These are phyloP conservation scores for Acorus calamus DNA, from an alignment of 106 monocot genomes.

Conservation along the genomic window DNA sequence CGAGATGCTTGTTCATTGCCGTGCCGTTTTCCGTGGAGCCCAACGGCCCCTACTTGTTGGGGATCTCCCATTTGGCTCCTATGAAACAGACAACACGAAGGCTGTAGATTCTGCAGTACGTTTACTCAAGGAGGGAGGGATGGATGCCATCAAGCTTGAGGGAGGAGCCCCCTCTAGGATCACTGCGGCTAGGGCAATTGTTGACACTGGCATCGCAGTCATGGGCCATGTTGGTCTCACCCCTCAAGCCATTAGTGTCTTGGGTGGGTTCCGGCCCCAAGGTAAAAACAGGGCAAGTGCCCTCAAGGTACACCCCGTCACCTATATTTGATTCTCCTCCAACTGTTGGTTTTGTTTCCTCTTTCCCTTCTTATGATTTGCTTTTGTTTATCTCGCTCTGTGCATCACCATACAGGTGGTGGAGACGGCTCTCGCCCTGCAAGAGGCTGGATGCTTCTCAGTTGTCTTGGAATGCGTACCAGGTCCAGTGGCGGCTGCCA, in stretches of 20 bases:
- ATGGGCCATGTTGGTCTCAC: slow-evolving; percentile 98
- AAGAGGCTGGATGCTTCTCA: slow-evolving; percentile 87
- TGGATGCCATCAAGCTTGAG: slow-evolving; percentile 95
- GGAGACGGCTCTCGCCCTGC: slow-evolving; percentile 82
- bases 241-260: slow-evolving; percentile 88
- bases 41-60: slow-evolving; percentile 72
- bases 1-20: slow-evolving; percentile 87
- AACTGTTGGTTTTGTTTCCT: neutral
- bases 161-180: slow-evolving; percentile 89
- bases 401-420: slow-evolving; percentile 46
- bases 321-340: no score
- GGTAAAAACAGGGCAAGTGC: slow-evolving; percentile 70
- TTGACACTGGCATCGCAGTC: slow-evolving; percentile 91
- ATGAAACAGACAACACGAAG: slow-evolving; percentile 59
- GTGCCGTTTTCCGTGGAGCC: slow-evolving; percentile 81
- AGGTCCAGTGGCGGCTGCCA: slow-evolving; percentile 76
- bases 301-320: slow-evolving; percentile 39
- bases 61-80: slow-evolving; percentile 89
- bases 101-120: slow-evolving; percentile 82
- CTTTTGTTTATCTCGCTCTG: neutral
- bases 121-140: slow-evolving; percentile 73
- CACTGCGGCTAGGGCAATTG: slow-evolving; percentile 64
- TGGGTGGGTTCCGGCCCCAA: slow-evolving; percentile 90
- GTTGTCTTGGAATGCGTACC: slow-evolving; percentile 91
- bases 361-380: neutral